A percentile compares a stretch with the other conserved stretches of the same genome.
phyloP scores from a whole-genome alignment of 768 basidiomycete species.

The Gyrodon lividus region DNA sequence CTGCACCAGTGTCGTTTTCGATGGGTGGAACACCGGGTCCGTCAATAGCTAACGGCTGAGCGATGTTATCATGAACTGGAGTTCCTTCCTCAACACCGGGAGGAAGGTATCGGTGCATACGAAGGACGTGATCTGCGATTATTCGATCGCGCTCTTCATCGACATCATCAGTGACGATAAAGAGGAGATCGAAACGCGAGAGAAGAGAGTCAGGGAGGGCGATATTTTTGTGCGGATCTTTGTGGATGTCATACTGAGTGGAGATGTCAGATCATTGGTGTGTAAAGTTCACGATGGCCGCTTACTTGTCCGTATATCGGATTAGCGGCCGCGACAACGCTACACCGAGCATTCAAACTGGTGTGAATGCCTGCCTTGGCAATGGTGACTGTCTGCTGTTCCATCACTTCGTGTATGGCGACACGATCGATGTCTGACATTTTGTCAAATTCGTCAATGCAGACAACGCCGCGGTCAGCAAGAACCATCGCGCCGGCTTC shows the following conservation, averaged over 20 bases:
- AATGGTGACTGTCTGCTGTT: slow-evolving; percentile 99
- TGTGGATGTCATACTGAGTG: slow-evolving; percentile 95
- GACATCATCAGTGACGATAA: slow-evolving; percentile 97
- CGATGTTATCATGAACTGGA: slow-evolving; percentile 82
- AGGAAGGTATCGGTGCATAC: slow-evolving; percentile 95
- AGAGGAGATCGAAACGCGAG: slow-evolving; percentile 97
- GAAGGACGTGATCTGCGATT: slow-evolving; percentile 96
- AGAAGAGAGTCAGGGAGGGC: slow-evolving; percentile 96
- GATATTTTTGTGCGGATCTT: slow-evolving; percentile 98
- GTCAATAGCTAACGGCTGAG: slow-evolving; percentile 86
- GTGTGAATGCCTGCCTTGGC: slow-evolving; percentile 99
- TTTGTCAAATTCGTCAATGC: slow-evolving; percentile 99
- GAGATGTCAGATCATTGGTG: slow-evolving; percentile 9
- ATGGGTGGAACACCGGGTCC: slow-evolving; percentile 52
- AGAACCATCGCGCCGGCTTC: slow-evolving; percentile 99
- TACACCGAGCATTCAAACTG: slow-evolving; percentile 94
- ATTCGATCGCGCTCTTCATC: slow-evolving; percentile 90
- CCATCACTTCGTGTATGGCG: slow-evolving; percentile 99
- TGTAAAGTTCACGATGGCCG: not conserved
- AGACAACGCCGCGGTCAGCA: slow-evolving; percentile 97
- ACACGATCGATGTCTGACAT: slow-evolving; percentile 99
- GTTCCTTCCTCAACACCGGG: slow-evolving; percentile 97
- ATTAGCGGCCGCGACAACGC: slow-evolving; percentile 97
- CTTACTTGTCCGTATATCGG: slow-evolving; percentile 95
- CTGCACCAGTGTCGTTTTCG: slow-evolving; percentile 37